Base-by-base conservation (phyloP, 139 green algal species). In the Coelastrella sp. region DNA sequence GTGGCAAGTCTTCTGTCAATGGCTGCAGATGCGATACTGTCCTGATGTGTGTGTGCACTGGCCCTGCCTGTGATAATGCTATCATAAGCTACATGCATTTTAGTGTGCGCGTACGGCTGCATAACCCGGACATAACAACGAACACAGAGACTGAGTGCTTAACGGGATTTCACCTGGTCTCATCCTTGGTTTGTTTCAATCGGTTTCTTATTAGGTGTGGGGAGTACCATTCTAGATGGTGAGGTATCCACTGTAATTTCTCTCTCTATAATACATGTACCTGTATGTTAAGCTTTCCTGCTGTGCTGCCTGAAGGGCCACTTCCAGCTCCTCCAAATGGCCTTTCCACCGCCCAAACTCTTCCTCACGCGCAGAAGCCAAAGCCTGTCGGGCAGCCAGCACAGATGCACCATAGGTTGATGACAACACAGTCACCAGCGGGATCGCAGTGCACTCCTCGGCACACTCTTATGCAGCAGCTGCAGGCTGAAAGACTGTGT, bases 321-420 rank as follows among this genome's bases (percentile, higher is more conserved):
- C 64, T 56, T 86, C 87, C 76, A 86, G 14, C 0, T 68, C 87
- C 54, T 84, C 59, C 73, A 90, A n/a, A 22, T 75, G 59, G 11
- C n/a, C 13, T 57, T 83, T 83, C 85, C 85, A 90, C 7, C 23
- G 74, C 74, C 32, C 85, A 90, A 90, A 90, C 85, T 90, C 85
- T 54, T 75, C 20, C 58, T 90, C 4, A 4, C 85, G 58, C 0
- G 85, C 85, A 58, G 85, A 73, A 7, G 59, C 73, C 7, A 90
- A 74, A 76, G 66, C 66, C 83, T 88, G 83, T 47, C 32, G 32
- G 32, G 32, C 3, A 81, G 16, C 74, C 71, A 80, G 22, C 57
- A 23, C 74, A 80, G 22, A 61, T 71, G 13, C 64, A 71, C 64
- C 61, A 68, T 68, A 2, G 61, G 61, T 68, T 68, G 61, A 47